A percentile compares a stretch with the other conserved stretches of the same genome.
Conservation (phyloP, 2,329 filamentous ascomycete genomes). For the Ilyonectria sp. region DNA sequence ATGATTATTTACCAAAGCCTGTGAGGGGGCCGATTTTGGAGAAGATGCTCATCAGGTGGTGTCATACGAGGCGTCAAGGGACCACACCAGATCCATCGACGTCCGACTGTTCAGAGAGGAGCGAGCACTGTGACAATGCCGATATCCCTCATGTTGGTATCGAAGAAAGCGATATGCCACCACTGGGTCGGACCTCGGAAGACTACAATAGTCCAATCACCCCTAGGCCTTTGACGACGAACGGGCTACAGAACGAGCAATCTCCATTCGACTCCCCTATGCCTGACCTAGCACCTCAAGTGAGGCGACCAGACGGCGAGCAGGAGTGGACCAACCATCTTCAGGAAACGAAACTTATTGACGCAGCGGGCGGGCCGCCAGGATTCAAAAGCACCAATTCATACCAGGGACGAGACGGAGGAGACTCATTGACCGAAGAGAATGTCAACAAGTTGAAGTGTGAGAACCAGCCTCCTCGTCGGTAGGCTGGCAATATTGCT, state of each 20-base stretch:
- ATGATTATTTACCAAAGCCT: constrained; percentile 82
- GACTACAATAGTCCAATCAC: constrained; percentile 56
- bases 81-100: constrained; percentile 46
- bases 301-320: constrained; percentile 55
- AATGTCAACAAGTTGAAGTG: constrained; percentile 65
- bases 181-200: constrained; percentile 38
- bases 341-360: constrained; percentile 64
- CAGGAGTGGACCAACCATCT: constrained; percentile 60
- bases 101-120: constrained; percentile 64
- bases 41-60: constrained; percentile 81
- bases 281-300: constrained; percentile 52
- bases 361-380: constrained; percentile 59
- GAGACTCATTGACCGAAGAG: constrained; percentile 67
- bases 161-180: constrained; percentile 44
- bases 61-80: constrained; percentile 53
- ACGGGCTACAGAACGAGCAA: constrained; percentile 55
- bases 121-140: constrained; percentile 60
- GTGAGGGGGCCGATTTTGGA: constrained; percentile 79
- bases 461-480: constrained; percentile 49
- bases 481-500: constrained; percentile 23
- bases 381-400: constrained; percentile 52
- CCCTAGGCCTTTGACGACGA: constrained; percentile 57
- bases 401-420: constrained; percentile 53
- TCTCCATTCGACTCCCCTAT: constrained; percentile 59
- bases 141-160: constrained; percentile 57